These are phyloP conservation scores for Pistacia vera DNA, from an alignment of 345 rosid species.

Conservation along the genomic window DNA sequence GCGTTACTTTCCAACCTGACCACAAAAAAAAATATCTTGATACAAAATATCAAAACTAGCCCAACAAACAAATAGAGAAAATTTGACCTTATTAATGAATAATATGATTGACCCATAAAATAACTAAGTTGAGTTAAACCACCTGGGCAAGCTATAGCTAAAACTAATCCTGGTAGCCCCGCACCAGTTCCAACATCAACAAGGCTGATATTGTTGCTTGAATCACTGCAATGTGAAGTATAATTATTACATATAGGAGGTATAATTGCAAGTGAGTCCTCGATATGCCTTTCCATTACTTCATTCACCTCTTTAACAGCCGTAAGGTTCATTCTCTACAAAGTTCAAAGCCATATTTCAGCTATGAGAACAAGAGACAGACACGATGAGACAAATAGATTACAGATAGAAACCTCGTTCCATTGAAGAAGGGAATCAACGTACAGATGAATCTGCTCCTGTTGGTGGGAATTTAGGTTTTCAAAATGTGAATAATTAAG, in stretches of 20 bases:
- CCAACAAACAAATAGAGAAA: background rate
- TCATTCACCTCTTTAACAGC: constrained; percentile 66
- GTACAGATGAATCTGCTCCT: constrained; percentile 64
- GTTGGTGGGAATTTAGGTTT: constrained; percentile 53
- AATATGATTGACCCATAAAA: background rate
- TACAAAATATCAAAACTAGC: background rate
- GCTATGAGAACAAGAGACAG: background rate
- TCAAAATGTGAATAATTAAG: constrained; percentile 38
- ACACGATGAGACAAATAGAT: background rate
- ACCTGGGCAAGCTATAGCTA: constrained; percentile 88
- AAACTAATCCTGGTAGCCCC: constrained; percentile 87
- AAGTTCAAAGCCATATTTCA: constrained; percentile 4
- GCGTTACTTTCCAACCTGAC: constrained; percentile 84
- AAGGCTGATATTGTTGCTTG: constrained; percentile 42
- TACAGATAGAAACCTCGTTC: constrained; percentile 65
- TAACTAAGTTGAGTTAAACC: background rate
- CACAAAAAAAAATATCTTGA: background rate
- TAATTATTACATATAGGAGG: constrained; percentile 57
- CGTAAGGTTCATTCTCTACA: constrained; percentile 85
- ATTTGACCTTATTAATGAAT: background rate
- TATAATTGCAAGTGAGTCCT: constrained; percentile 83
- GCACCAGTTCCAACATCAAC: constrained; percentile 92
- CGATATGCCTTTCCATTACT: constrained; percentile 83
- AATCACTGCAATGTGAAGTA: constrained; percentile 35
- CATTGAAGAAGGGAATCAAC: constrained; percentile 75